phyloP scores from a whole-genome alignment of 257 asterid genomes.

The Nicotiana obtusifolia region DNA sequence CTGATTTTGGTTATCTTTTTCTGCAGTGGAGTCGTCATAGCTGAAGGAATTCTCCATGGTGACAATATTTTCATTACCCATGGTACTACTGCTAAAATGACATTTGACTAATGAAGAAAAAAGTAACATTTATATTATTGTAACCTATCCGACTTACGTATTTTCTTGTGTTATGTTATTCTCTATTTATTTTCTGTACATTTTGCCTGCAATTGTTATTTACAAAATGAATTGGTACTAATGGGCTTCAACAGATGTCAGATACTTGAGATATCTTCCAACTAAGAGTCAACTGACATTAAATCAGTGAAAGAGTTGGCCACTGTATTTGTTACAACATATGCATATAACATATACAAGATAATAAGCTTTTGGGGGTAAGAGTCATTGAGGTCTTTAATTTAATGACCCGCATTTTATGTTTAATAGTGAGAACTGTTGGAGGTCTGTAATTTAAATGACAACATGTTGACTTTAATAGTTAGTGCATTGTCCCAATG shows the following conservation, averaged over 20 bases:
- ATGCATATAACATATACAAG: neutral
- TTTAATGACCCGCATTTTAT: too few relatives aligned
- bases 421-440: too few relatives aligned
- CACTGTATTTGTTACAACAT: neutral
- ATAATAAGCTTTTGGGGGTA: too few relatives aligned
- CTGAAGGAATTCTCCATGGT: slow-evolving; percentile 64
- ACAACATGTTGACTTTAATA: too few relatives aligned
- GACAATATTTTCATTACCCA: slow-evolving; percentile 49
- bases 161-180: neutral
- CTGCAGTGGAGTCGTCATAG: slow-evolving; percentile 94
- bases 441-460: too few relatives aligned
- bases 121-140: neutral
- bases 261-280: neutral
- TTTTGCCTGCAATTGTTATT: neutral
- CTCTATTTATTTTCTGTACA: neutral
- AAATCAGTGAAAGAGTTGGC: neutral
- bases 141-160: neutral
- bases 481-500: too few relatives aligned
- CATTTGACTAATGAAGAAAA: neutral
- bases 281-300: neutral
- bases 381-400: too few relatives aligned
- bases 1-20: slow-evolving; percentile 14
- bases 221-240: neutral
- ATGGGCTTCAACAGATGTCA: neutral
- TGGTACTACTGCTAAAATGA: slow-evolving; percentile 38